These are phyloP conservation scores for Begonia masoniana DNA, from an alignment of 306 rosid species.

Conservation along the genomic window DNA sequence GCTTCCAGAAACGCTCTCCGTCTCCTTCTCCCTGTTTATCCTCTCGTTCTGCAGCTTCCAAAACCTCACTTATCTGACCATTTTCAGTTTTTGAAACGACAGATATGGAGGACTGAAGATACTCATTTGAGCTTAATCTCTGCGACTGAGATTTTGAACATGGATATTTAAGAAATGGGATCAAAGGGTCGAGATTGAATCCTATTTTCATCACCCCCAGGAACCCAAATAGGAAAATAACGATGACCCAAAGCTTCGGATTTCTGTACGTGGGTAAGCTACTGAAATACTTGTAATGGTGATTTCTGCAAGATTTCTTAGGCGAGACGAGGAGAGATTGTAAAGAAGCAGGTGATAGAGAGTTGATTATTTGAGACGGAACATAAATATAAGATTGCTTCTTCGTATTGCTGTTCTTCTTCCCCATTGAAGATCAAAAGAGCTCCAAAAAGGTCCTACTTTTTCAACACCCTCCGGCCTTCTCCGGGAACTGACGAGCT, in stretches of 20 bases:
- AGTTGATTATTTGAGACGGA: conserved; percentile 84
- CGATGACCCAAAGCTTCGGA: conserved; percentile 37
- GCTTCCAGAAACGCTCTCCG: conserved; percentile 58
- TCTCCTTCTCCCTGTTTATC: conserved; percentile 9
- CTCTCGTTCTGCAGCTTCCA: conserved; percentile 15
- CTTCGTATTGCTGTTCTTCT: conserved; percentile 48
- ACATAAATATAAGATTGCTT: conserved; percentile 72
- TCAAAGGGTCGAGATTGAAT: conserved; percentile 22
- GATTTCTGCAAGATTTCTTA: conserved; percentile 53
- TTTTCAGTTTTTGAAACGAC: background rate
- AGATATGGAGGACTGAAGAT: conserved; percentile 17
- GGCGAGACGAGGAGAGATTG: conserved; percentile 80
- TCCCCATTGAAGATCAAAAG: conserved; percentile 36
- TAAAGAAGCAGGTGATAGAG: conserved; percentile 76
- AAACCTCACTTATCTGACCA: conserved; percentile 13
- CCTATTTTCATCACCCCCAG: conserved; percentile 53
- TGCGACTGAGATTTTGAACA: conserved; percentile 29
- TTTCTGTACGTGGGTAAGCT: conserved; percentile 18
- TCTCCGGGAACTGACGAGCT: no score
- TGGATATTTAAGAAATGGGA: conserved; percentile 36
- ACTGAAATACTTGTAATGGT: conserved; percentile 7
- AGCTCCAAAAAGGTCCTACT: background rate
- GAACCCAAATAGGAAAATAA: conserved; percentile 45
- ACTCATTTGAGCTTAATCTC: conserved; percentile 16
- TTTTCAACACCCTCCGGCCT: background rate